phyloP scores from a whole-genome alignment of 23 red algal species.

The Gracilaria domingensis region DNA sequence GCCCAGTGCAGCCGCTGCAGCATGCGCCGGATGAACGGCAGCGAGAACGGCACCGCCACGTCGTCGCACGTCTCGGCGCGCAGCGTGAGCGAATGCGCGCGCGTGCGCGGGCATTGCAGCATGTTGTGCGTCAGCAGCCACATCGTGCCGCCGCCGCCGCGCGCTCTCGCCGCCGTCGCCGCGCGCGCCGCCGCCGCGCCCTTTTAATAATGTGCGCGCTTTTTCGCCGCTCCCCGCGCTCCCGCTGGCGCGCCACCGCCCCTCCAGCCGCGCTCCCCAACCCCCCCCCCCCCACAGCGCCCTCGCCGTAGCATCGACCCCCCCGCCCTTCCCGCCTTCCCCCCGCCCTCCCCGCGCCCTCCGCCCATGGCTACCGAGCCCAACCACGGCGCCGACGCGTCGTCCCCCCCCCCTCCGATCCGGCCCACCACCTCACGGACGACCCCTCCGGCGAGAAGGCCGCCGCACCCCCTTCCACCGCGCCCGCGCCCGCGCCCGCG shows the following conservation, averaged over 20 bases:
- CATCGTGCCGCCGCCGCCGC: too few species aligned
- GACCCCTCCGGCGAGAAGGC: slow-evolving; percentile 34
- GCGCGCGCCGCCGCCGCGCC: too few species aligned
- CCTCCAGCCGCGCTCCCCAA: too few species aligned
- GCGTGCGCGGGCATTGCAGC: slow-evolving; percentile 75
- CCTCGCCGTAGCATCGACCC: too few species aligned
- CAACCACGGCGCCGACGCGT: not conserved
- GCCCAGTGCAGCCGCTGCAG: slow-evolving; percentile 79
- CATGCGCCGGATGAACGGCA: slow-evolving; percentile 74
- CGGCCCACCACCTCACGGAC: not conserved
- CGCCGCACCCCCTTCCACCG: too few species aligned
- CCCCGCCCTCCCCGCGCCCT: not conserved
- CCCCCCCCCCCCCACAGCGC: too few species aligned
- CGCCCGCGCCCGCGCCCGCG: too few species aligned
- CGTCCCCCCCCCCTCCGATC: not conserved
- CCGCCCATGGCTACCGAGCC: slow-evolving; percentile 6
- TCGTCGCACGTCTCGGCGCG: slow-evolving; percentile 53
- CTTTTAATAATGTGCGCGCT: too few species aligned
- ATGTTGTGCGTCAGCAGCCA: slow-evolving; percentile 90
- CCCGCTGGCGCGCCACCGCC: too few species aligned
- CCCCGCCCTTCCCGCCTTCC: too few species aligned
- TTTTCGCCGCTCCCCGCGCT: too few species aligned
- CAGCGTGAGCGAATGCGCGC: slow-evolving; percentile 60
- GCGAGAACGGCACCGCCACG: slow-evolving; percentile 62
- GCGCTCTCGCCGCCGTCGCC: too few species aligned